Evolutionary conservation across 805 yeast species (phyloP), one percentile per base, ranked within the genome.

Genomic region (Candida argentea): DNA sequence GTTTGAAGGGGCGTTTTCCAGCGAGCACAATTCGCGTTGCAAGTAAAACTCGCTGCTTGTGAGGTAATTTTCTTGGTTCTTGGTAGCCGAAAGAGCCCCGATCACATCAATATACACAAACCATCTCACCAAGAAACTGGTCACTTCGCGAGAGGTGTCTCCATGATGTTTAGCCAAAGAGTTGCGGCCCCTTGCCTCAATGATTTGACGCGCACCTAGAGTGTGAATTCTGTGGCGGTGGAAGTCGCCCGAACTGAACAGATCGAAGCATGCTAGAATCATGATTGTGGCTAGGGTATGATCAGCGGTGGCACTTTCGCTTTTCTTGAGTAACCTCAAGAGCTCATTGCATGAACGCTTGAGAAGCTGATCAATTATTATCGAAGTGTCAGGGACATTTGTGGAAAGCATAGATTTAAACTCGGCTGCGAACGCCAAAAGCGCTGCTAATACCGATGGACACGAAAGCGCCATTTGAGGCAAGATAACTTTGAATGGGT

Each of bases 391-490:
- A 1, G 70, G 65, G 2, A 56, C 36, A 13, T 44, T 40, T 4
- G 33, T 32, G 3, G 32, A 21, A 4, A 56, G 34, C 27, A 38
- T 39, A 4, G 56, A 48, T 29, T 54, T 40, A 6, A 52, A 36
- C 2, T 46, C 42, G 3, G 65, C 65, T 2, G 65, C 48, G 38
- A 55, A 58, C 7, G 67, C 67, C 16, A 79, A 48, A 9, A 79
- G 35, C 1, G 79, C 55, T 1, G 81, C 64, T 37, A 78, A 48
- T 10, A 80, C 46, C 0, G 80, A 67, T 4, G 72, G 69, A 33
- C 67, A 61, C 14, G 63, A 60, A 63, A 75, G 56, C 1, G 89
- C 85, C 66, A 81, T 61, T 39, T 68, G 70, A 0, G 91, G 89
- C 8, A 82, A 49, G 5, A 77, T 55, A 8, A 65, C 65, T 34